Evolutionary conservation across 2,329 filamentous ascomycete species (phyloP).

Genomic region (Alternaria sp.): DNA sequence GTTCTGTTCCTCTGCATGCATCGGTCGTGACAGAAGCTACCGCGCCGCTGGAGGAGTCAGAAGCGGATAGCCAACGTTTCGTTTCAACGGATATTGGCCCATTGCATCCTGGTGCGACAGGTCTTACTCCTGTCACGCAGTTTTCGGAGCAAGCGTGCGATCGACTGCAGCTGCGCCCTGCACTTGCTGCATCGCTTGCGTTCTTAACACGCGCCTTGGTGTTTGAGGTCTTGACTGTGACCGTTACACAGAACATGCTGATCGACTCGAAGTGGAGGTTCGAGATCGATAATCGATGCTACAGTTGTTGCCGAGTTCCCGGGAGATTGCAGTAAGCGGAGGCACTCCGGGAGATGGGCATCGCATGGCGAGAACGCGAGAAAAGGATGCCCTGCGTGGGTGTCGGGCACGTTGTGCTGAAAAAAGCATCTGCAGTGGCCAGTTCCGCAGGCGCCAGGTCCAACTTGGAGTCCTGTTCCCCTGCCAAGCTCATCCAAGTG

Average conservation of each 20-base stretch:
- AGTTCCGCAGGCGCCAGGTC: slow-evolving; percentile 15
- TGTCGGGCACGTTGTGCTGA: slow-evolving; percentile 1
- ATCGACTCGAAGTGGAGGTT: not conserved
- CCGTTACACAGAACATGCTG: not conserved
- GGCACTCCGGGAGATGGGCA: slow-evolving; percentile 10
- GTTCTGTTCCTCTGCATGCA: not conserved
- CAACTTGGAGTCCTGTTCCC: slow-evolving; percentile 22
- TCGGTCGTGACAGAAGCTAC: slow-evolving; percentile 1
- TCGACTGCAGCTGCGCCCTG: slow-evolving; percentile 10
- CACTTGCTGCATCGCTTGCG: slow-evolving; percentile 4
- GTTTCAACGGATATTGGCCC: slow-evolving; percentile 22
- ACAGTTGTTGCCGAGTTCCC: not conserved
- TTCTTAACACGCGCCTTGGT: not conserved
- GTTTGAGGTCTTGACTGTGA: not conserved
- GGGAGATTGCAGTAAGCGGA: slow-evolving; percentile 8
- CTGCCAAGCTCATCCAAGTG: slow-evolving; percentile 40
- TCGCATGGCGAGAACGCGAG: not conserved
- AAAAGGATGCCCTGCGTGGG: slow-evolving; percentile 3
- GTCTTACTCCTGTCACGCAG: slow-evolving; percentile 20
- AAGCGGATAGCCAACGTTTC: slow-evolving; percentile 23
- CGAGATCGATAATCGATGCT: not conserved
- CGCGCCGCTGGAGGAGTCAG: slow-evolving; percentile 12
- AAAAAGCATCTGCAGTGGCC: slow-evolving; percentile 10
- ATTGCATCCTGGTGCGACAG: slow-evolving; percentile 33
- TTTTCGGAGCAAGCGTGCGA: slow-evolving; percentile 10